Conservation (phyloP, 805 yeast species). For the Naumovozyma castellii region DNA sequence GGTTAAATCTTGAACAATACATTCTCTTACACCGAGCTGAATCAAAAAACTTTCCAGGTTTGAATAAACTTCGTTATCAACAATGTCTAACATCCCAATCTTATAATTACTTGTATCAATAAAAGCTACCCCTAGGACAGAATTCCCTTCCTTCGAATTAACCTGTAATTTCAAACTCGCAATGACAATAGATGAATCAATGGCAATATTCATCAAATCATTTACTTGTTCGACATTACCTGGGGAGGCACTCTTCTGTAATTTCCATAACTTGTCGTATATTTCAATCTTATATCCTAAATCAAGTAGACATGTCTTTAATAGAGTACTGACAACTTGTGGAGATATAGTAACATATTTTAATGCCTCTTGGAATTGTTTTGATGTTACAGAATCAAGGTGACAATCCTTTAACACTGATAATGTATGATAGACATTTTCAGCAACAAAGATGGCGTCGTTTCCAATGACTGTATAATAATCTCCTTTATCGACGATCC, state of each 20-base stretch:
- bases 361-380: constrained; percentile 29
- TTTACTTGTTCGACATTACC: constrained; percentile 79
- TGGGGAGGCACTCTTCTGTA: constrained; percentile 64
- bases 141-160: constrained; percentile 27
- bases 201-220: constrained; percentile 46
- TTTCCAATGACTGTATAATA: constrained; percentile 66
- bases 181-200: constrained; percentile 45
- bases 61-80: constrained; percentile 79
- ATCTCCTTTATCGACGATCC: constrained; percentile 75
- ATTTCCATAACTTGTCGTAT: constrained; percentile 57
- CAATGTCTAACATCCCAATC: constrained; percentile 68
- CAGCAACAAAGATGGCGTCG: constrained; percentile 80
- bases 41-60: constrained; percentile 79
- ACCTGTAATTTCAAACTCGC: constrained; percentile 32
- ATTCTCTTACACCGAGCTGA: constrained; percentile 85
- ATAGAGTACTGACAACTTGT: constrained; percentile 57
- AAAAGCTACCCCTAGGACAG: constrained; percentile 67
- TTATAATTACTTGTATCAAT: constrained; percentile 60
- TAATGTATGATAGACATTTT: constrained; percentile 70
- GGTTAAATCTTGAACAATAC: constrained; percentile 43
- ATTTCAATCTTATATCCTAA: constrained; percentile 72
- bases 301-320: constrained; percentile 59
- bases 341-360: constrained; percentile 67
- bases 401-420: constrained; percentile 59
- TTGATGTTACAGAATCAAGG: constrained; percentile 28